Conservation (phyloP, 2,329 filamentous ascomycete genomes). For the Bipolaris oryzae region DNA sequence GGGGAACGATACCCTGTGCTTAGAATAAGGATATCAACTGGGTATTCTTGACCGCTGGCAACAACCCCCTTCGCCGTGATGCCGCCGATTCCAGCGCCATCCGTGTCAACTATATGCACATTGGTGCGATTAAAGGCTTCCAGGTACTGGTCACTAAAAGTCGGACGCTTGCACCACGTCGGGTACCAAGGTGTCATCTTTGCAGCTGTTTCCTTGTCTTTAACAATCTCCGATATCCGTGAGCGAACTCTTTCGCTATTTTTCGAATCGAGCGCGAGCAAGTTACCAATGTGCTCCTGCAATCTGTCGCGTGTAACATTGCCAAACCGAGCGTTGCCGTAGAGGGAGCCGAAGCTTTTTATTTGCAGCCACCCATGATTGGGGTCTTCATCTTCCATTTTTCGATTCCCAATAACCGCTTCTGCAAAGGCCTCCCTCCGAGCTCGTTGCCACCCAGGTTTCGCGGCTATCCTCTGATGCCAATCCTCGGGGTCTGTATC, state of each 20-base stretch:
- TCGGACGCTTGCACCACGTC: constrained; percentile 67
- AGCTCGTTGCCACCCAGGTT: constrained; percentile 56
- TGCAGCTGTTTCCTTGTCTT: constrained; percentile 57
- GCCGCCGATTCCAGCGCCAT: constrained; percentile 58
- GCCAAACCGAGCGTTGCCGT: constrained; percentile 26
- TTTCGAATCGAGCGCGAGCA: constrained; percentile 52
- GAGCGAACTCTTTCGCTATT: constrained; percentile 52
- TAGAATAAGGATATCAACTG: constrained; percentile 56
- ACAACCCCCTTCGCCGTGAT: constrained; percentile 53
- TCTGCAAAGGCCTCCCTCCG: constrained; percentile 53
- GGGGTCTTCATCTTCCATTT: constrained; percentile 4
- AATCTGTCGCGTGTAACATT: constrained; percentile 47
- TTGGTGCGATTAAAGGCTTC: constrained; percentile 63
- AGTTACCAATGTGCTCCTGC: constrained; percentile 44
- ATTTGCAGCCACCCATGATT: constrained; percentile 53
- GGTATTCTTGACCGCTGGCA: constrained; percentile 56
- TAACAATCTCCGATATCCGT: constrained; percentile 56
- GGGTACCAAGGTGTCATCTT: constrained; percentile 65
- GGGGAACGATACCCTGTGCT: constrained; percentile 51
- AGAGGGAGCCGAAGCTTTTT: constrained; percentile 44
- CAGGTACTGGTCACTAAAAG: constrained; percentile 66
- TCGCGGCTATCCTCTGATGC: constrained; percentile 39
- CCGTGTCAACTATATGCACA: constrained; percentile 66
- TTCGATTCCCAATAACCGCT: constrained; percentile 31
- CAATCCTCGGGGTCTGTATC: constrained; percentile 54